Evolutionary conservation across 352 stramenopile genomes (phyloP).

Genomic region (Globisporangium lucens): DNA sequence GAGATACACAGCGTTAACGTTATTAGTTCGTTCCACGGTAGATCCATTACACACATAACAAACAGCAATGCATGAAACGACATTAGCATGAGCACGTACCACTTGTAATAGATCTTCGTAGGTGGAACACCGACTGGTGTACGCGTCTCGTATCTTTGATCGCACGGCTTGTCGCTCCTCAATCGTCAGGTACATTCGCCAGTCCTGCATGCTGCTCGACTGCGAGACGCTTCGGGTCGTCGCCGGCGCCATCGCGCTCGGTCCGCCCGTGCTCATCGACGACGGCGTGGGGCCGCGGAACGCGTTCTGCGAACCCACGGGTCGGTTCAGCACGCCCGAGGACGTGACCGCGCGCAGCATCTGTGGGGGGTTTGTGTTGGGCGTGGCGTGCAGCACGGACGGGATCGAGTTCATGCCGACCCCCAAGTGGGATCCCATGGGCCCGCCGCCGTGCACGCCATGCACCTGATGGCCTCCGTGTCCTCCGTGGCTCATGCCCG

Average conservation of each 20-base stretch:
- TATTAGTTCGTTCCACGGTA: background rate
- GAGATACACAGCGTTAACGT: background rate
- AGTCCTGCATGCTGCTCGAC: constrained; percentile 77
- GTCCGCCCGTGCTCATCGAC: constrained; percentile 14
- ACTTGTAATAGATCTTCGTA: constrained; percentile 90
- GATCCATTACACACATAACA: constrained; percentile 5
- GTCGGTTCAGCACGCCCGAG: constrained; percentile 78
- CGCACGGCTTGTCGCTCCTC: constrained; percentile 86
- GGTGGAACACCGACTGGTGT: constrained; percentile 77
- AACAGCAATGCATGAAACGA: background rate
- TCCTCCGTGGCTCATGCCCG: constrained; percentile 28
- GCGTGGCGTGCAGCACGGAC: constrained; percentile 66
- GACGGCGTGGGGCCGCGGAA: constrained; percentile 24
- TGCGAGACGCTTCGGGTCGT: constrained; percentile 59
- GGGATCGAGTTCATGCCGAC: constrained; percentile 77
- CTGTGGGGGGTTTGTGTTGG: constrained; percentile 71
- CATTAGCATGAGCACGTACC: constrained; percentile 32
- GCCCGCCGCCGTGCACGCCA: background rate
- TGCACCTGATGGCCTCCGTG: background rate
- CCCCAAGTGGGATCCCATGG: constrained; percentile 37
- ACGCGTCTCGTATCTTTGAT: constrained; percentile 85
- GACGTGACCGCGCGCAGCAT: constrained; percentile 83
- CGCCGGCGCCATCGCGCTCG: constrained; percentile 24
- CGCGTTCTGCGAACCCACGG: constrained; percentile 23
- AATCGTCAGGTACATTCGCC: constrained; percentile 89